Percentiles rank a stretch among this genome's conserved stretches.
Conservation (phyloP, 2,329 filamentous ascomycete genomes). For the Epichloe scottii region DNA sequence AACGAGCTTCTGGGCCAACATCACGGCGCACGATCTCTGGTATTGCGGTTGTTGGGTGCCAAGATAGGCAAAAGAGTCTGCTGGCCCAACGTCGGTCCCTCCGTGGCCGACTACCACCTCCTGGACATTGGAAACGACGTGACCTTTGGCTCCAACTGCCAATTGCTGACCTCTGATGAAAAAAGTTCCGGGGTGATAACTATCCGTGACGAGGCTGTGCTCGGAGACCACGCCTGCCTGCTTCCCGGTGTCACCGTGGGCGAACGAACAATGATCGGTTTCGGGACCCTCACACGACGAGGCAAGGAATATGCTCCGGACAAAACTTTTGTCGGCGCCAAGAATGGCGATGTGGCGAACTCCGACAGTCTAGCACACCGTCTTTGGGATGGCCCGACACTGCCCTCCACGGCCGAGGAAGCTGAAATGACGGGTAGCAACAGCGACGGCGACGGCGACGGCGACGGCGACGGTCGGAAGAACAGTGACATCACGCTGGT, state of each 20-base stretch:
- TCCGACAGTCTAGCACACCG: slow-evolving; percentile 19
- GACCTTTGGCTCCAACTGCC: slow-evolving; percentile 42
- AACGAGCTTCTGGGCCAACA: slow-evolving; percentile 40
- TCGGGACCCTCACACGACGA: slow-evolving; percentile 36
- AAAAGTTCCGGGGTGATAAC: slow-evolving; percentile 32
- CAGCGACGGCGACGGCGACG: slow-evolving; percentile 9
- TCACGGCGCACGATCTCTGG: slow-evolving; percentile 39
- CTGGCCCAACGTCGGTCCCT: slow-evolving; percentile 44
- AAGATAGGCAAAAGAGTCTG: slow-evolving; percentile 40
- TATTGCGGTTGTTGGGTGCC: slow-evolving; percentile 35
- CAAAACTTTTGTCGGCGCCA: slow-evolving; percentile 40
- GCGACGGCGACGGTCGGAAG: slow-evolving; percentile 11
- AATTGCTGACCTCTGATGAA: slow-evolving; percentile 40
- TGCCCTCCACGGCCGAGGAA: slow-evolving; percentile 1
- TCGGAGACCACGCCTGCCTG: slow-evolving; percentile 40
- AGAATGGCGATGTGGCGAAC: slow-evolving; percentile 30
- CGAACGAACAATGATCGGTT: slow-evolving; percentile 36
- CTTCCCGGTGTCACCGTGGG: slow-evolving; percentile 38
- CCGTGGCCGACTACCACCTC: slow-evolving; percentile 40
- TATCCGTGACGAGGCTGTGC: slow-evolving; percentile 38
- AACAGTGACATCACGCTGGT: slow-evolving; percentile 15
- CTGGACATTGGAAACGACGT: slow-evolving; percentile 44
- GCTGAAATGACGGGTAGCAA: slow-evolving; percentile 3
- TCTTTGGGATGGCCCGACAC: slow-evolving; percentile 14
- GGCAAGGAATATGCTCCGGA: slow-evolving; percentile 29